Evolutionary conservation across 306 rosid genomes (phyloP).

Genomic region (Clitoria ternatea): DNA sequence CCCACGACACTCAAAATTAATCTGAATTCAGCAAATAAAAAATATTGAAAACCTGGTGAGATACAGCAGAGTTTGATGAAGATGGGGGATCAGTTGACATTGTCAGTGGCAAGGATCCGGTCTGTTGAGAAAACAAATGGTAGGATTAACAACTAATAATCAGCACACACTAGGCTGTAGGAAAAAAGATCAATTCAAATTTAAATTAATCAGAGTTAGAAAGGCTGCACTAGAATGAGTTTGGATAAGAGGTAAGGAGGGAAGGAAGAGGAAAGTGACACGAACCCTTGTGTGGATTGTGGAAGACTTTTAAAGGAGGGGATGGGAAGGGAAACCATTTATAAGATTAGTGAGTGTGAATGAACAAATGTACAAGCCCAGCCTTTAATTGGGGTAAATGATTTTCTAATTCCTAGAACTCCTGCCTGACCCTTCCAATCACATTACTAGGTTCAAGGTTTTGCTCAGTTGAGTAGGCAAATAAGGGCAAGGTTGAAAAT

Average conservation of each 20-base stretch:
- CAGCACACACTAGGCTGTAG: not conserved
- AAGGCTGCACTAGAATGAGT: not conserved
- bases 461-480: not conserved
- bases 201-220: not conserved
- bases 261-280: not conserved
- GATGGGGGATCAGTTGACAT: slow-evolving; percentile 34
- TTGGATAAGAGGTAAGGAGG: not conserved
- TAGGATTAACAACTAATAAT: not conserved
- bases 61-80: slow-evolving; percentile 35
- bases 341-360: not conserved
- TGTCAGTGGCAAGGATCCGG: slow-evolving; percentile 40
- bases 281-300: not conserved
- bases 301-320: not conserved
- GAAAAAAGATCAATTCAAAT: slow-evolving; percentile 3
- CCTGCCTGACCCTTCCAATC: not conserved
- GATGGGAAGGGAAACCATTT: not conserved
- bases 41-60: slow-evolving; percentile 47
- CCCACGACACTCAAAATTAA: no score
- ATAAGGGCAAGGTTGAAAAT: not conserved
- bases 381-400: not conserved
- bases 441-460: not conserved
- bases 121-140: slow-evolving; percentile 32
- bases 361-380: not conserved
- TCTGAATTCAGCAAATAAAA: slow-evolving; percentile 3
- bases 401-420: not conserved